Conservation (phyloP, 345 rosid species). For the Angophora floribunda region DNA sequence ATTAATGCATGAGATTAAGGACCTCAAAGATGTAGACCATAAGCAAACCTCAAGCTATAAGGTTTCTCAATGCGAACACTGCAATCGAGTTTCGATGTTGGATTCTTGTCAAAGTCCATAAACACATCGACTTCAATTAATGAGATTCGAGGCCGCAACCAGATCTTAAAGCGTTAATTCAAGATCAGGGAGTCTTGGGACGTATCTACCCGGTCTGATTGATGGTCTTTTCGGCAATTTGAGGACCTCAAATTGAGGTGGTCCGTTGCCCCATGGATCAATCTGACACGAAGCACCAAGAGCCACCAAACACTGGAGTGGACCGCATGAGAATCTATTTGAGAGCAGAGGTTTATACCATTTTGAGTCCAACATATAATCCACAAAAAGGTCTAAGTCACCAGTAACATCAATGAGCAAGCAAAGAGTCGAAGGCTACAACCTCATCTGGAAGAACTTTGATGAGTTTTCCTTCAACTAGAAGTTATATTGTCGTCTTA, state of each 20-base stretch:
- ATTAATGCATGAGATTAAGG: background rate
- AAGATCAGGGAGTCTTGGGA: background rate
- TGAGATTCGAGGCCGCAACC: background rate
- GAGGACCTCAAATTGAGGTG: background rate
- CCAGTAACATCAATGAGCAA: no score
- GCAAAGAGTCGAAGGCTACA: background rate
- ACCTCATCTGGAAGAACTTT: background rate
- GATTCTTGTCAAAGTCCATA: background rate
- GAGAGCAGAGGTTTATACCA: no score
- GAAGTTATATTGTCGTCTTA: background rate
- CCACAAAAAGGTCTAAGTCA: no score
- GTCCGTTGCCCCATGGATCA: background rate
- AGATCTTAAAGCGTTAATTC: background rate
- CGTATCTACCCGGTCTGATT: background rate
- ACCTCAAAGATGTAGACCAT: background rate
- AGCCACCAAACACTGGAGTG: background rate
- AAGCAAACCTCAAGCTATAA: background rate
- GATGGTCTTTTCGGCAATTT: background rate
- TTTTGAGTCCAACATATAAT: no score
- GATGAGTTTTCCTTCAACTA: background rate
- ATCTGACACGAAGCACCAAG: background rate
- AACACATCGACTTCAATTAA: background rate
- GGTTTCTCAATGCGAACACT: background rate
- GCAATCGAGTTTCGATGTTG: background rate
- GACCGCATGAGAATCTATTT: background rate